These are phyloP conservation scores for Circinella umbellata DNA, from an alignment of 371 early-diverging fungal species.

Conservation along the genomic window DNA sequence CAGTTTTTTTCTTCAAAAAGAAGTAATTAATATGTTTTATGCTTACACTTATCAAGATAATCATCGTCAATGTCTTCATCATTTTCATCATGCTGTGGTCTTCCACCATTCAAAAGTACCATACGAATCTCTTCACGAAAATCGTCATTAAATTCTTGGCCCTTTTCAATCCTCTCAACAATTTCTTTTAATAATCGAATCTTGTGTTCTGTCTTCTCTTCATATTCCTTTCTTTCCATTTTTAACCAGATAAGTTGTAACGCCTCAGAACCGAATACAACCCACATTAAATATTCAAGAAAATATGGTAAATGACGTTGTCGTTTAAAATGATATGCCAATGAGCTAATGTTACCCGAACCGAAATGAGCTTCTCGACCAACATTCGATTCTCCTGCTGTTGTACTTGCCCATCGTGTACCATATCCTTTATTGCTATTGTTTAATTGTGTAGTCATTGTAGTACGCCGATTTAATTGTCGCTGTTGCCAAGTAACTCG, in stretches of 20 bases:
- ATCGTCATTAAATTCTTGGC: constrained; percentile 34
- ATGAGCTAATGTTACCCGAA: constrained; percentile 3
- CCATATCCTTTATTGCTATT: not conserved
- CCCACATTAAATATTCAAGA: constrained; percentile 57
- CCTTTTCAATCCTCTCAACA: constrained; percentile 41
- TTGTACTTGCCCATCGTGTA: constrained; percentile 4
- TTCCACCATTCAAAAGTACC: constrained; percentile 34
- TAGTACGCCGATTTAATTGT: no score
- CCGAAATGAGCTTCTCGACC: not conserved
- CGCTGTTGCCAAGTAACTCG: not conserved
- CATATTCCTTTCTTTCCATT: constrained; percentile 52
- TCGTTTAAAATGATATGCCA: constrained; percentile 43
- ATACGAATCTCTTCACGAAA: constrained; percentile 46
- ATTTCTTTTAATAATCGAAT: constrained; percentile 44
- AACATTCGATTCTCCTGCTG: not conserved
- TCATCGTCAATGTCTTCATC: constrained; percentile 35
- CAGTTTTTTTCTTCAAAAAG: no score
- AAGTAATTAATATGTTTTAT: not conserved
- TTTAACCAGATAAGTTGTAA: constrained; percentile 57
- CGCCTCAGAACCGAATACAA: constrained; percentile 53
- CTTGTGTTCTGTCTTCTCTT: constrained; percentile 48
- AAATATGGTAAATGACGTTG: constrained; percentile 52
- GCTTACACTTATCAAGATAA: constrained; percentile 44
- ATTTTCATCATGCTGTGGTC: not conserved
- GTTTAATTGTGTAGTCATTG: not conserved